These are phyloP conservation scores for Botrytis fragariae DNA, from an alignment of 2,329 filamentous ascomycete genomes.

Conservation along the genomic window DNA sequence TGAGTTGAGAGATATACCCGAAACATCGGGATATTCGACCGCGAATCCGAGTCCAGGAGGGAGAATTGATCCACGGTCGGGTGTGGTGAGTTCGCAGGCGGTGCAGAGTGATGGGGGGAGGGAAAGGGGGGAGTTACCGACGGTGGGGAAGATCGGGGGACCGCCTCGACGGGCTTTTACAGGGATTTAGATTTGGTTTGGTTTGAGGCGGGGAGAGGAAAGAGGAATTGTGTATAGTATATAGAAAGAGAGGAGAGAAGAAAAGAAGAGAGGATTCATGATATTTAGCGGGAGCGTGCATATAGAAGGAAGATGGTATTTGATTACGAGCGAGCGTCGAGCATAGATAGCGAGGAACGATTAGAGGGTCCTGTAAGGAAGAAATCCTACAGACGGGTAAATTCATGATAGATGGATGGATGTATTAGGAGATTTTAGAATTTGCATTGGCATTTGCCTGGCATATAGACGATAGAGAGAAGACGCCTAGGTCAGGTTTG, in stretches of 20 bases:
- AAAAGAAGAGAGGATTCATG: neutral
- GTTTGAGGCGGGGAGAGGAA: neutral
- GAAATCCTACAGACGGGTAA: neutral
- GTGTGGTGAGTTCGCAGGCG: constrained; percentile 37
- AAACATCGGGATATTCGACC: constrained; percentile 31
- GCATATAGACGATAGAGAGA: neutral
- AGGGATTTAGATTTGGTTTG: neutral
- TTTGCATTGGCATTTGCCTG: neutral
- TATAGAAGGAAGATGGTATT: neutral
- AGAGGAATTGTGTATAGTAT: neutral
- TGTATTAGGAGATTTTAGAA: neutral
- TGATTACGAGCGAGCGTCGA: neutral
- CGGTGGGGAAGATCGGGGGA: neutral
- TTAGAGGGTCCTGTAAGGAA: neutral
- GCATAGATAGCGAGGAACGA: neutral
- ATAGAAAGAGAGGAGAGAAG: neutral
- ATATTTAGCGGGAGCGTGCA: neutral
- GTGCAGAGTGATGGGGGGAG: constrained; percentile 30
- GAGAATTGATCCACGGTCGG: constrained; percentile 38
- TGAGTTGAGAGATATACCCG: constrained; percentile 41
- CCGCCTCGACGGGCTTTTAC: constrained; percentile 8
- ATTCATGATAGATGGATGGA: neutral
- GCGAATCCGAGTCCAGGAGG: constrained; percentile 16
- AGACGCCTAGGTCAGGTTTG: neutral
- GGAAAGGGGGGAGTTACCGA: constrained; percentile 33